Evolutionary conservation across 805 yeast genomes (phyloP).

Genomic region (Myxozyma neglecta): DNA sequence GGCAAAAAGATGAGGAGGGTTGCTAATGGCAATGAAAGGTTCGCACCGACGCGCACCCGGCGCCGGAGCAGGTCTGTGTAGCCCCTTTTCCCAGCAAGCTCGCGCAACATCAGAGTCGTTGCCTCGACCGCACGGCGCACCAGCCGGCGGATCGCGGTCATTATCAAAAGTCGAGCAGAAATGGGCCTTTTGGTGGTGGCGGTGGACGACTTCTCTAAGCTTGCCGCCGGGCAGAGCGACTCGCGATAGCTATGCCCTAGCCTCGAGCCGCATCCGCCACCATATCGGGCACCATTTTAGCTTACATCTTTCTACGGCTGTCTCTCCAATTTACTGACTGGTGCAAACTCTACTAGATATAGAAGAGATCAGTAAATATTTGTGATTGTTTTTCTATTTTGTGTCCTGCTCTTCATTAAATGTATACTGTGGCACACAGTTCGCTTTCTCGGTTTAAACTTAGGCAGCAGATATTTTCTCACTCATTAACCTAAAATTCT

Average conservation of each 20-base stretch:
- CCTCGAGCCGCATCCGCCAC: not conserved
- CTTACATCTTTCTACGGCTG: not conserved
- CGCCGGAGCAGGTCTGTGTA: constrained; percentile 9
- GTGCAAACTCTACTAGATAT: too few species aligned
- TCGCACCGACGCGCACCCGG: constrained; percentile 27
- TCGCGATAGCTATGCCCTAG: not conserved
- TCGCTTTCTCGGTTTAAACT: too few species aligned
- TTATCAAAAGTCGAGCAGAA: not conserved
- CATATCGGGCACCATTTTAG: not conserved
- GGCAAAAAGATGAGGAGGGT: constrained; percentile 14
- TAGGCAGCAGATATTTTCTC: too few species aligned
- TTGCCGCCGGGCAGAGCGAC: not conserved
- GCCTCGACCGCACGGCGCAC: constrained; percentile 10
- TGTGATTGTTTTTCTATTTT: too few species aligned
- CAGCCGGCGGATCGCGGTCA: constrained; percentile 17
- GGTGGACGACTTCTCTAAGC: not conserved
- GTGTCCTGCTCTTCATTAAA: too few species aligned
- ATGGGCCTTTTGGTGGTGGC: not conserved
- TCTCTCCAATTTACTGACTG: too few species aligned
- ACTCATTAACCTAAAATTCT: too few species aligned
- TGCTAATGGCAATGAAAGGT: constrained; percentile 21
- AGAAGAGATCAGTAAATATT: too few species aligned
- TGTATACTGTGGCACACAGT: too few species aligned
- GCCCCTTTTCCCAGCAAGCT: not conserved
- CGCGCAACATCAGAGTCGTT: not conserved